phyloP scores from a whole-genome alignment of 176 grass and related monocot species.

The Triticum dicoccoides region DNA sequence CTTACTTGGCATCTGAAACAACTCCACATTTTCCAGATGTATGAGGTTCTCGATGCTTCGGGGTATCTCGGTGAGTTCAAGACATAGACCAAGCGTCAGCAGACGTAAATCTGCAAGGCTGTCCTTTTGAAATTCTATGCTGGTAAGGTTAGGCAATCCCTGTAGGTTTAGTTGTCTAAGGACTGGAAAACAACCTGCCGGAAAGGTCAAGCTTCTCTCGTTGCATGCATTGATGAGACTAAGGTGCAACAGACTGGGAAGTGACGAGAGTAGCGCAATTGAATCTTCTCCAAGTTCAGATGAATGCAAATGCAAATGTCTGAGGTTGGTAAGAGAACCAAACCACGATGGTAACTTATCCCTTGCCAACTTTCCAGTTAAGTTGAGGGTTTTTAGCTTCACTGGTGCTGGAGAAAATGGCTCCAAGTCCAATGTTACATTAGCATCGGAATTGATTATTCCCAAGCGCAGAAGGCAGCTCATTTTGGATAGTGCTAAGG shows the following conservation, averaged over 20 bases:
- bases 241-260: conserved; percentile 21
- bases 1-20: conserved; percentile 24
- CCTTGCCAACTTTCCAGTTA: conserved; percentile 6
- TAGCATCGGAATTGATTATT: not conserved
- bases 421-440: conserved; percentile 1
- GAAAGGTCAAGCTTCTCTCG: not conserved
- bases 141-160: not conserved
- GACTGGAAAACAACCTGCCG: not conserved
- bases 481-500: conserved; percentile 24
- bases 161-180: conserved; percentile 4
- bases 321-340: not conserved
- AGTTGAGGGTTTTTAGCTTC: conserved; percentile 15
- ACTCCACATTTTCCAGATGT: not conserved
- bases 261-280: not conserved
- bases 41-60: conserved; percentile 24
- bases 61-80: not conserved
- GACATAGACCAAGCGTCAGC: conserved; percentile 3
- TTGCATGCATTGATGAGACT: conserved; percentile 1
- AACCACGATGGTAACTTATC: conserved; percentile 21
- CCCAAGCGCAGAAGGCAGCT: conserved; percentile 14
- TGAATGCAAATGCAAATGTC: not conserved
- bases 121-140: conserved; percentile 29
- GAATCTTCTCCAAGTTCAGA: conserved; percentile 17
- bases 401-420: not conserved
- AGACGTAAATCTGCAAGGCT: not conserved